Evolutionary conservation across 768 basidiomycete genomes (phyloP).

Genomic region (Dacryopinax spathularia): DNA sequence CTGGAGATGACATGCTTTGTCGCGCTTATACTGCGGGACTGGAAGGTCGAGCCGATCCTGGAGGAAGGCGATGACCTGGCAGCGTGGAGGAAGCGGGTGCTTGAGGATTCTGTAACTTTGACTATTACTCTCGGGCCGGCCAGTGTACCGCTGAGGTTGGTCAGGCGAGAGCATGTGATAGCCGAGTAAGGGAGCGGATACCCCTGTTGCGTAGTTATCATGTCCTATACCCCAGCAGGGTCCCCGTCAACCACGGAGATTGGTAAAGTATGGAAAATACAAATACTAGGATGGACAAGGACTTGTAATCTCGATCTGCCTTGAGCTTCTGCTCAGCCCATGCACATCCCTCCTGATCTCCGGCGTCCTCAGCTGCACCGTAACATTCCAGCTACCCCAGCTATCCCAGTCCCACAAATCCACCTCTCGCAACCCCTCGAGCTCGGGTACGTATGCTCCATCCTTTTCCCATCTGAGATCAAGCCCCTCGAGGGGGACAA

Average conservation of each 20-base stretch:
- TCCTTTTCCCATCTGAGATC: neutral
- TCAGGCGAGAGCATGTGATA: too few relatives aligned
- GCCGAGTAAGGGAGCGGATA: too few relatives aligned
- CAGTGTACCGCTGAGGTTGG: neutral
- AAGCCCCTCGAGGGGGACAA: slow-evolving; percentile 41
- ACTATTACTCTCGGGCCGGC: neutral
- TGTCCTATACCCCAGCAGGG: too few relatives aligned
- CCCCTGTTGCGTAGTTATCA: too few relatives aligned
- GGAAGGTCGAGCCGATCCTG: neutral
- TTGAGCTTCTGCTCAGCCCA: neutral
- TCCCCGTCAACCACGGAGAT: too few relatives aligned
- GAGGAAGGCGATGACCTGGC: neutral
- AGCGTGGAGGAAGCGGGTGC: neutral
- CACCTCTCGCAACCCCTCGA: neutral
- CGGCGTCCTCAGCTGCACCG: neutral
- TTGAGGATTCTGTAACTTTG: neutral
- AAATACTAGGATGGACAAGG: too few relatives aligned
- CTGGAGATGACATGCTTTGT: neutral
- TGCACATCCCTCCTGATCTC: neutral
- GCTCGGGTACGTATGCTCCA: neutral
- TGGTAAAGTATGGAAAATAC: too few relatives aligned
- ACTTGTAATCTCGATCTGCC: neutral
- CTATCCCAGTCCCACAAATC: neutral
- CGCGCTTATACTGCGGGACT: neutral
- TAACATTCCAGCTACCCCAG: neutral